Base-by-base conservation (phyloP, 2,329 filamentous ascomycete species). In the Neurospora crassa region DNA sequence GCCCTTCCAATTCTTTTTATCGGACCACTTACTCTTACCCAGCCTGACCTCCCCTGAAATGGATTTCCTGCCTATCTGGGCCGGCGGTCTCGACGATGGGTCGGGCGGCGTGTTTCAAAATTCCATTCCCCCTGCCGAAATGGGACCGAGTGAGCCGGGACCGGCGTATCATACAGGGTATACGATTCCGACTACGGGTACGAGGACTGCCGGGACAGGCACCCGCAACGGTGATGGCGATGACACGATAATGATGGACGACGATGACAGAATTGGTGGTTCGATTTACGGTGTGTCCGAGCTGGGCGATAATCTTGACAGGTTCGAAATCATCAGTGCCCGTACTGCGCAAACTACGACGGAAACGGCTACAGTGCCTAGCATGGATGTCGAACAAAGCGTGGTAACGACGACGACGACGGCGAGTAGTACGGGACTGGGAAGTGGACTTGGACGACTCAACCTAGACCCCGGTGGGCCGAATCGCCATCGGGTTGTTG, bases 51-150 rank as follows among this genome's bases (percentile, higher is more conserved):
- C 87, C 3, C 80, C 86, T 1, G 90, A 92, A 79, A 84, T 87
- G 74, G 86, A 86, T 71, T 91, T 85, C 73, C 81, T 92, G 3
- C 89, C 90, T 0, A 80, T 91, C 4, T 92, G 89, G 89, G 89
- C 88, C 0, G 89, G 86, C 4, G 90, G 82, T 1, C 78, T 81
- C 63, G 81, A 87, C 71, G 85, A 88, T 73, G 83, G 83, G 18
- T 85, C 83, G 5, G 84, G 85, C 29, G 84, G 84, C 6, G 84
- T 87, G 1, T 86, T 84, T 70, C 81, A 84, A 73, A 71, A 78
- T 0, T 73, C 74, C 2, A 79, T 85, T 14, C 84, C 84, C 0
- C 79, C 79, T 0, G 78, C 84, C 1, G 79, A 82, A 0, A 80
- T 84, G 76, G 84, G 84, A 0, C 83, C 84, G 1, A 81, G 76